Base-by-base conservation (phyloP, 768 basidiomycete species). In the Serendipita sp. region DNA sequence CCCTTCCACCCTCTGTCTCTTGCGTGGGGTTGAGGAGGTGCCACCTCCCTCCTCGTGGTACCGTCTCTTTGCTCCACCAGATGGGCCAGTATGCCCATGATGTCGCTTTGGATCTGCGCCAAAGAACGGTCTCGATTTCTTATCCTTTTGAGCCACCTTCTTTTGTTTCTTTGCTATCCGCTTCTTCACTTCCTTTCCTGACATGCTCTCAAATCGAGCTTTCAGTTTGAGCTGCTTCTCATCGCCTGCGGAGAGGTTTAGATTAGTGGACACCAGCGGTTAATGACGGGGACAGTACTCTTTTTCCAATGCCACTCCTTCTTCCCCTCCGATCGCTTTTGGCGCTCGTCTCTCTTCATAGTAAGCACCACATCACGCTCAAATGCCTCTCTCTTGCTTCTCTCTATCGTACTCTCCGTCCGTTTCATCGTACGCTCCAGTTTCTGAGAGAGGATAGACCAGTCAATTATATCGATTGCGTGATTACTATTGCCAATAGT, bases 151-250 rank as follows among this genome's bases (percentile, higher is more conserved):
- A 62, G 80, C 80, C 18, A 86, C 76, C 78, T 93, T 95, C 73
- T 83, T 89, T 74, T 89, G 85, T 73, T 85, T 92, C 80, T 89
- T 94, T 69, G 89, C 89, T 34, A 95, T 84, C 3, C 83, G 89
- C 74, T 87, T 92, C 72, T 87, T 89, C 63, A 94, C 88, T 0
- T 91, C 79, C 75, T 68, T 82, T 84, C 5, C 94, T 92, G 3
- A 92, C 92, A 65, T 81, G 77, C 16, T 86, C 30, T 92, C 86
- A 72, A 88, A 90, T 65, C 86, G 81, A 15, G 92, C 88, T 64
- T 84, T 82, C 65, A 83, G 74, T 0, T 95, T 70, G 32, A 92
- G 68, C 64, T 86, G 80, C 69, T 84, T 88, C 78, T 90, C 85
- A 69, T 90, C 89, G 60, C 83, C 91, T 94, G 73, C 60, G 24